Evolutionary conservation across 2,329 filamentous ascomycete species (phyloP), one percentile per base, ranked within the genome.

Genomic region (Aspergillus versicolor): DNA sequence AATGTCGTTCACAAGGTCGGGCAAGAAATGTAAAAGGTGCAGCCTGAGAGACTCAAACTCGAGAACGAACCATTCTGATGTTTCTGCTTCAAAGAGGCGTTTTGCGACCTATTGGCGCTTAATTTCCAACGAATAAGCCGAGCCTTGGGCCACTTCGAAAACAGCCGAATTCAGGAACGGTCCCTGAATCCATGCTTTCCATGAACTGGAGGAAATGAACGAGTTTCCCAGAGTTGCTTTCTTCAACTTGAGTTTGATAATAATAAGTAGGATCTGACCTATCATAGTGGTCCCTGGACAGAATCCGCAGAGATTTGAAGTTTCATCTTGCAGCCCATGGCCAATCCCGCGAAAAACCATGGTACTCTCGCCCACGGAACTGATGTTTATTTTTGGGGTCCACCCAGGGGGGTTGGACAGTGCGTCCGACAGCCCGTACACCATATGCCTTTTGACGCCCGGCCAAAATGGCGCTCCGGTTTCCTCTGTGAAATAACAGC

Each of bases 361-460:
- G 58, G 52, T 22, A 52, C 56, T 21, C 15, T 11, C 22, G 38
- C 46, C 63, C 63, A 63, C 40, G 61, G 61, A 58, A 59, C 43
- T 46, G 5, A 40, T 63, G 58, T 63, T 63, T 62, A 65, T 54
- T 62, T 62, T 42, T 40, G 19, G 15, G 27, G 24, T 9, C 43
- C 37, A 47, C 43, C 38, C 34, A 50, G 34, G 34, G 27, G 27
- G 9, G 19, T 19, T 19, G 19, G 8, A 30, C 27, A 11, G 27
- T 30, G 27, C 9, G 27, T 11, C 27, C 27, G 27, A 30, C 27
- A 9, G 27, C 4, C 27, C 27, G 27, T 30, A 30, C 9, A 11
- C 27, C 27, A 9, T 30, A 30, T 30, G 9, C 9, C 27, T 30
- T 30, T 30, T 30, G 34, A 37, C 2, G 32, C 32, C 32, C 32